Percentiles rank a stretch among this genome's conserved stretches.
phyloP scores from a whole-genome alignment of 768 basidiomycete species.

The Russula sp. region DNA sequence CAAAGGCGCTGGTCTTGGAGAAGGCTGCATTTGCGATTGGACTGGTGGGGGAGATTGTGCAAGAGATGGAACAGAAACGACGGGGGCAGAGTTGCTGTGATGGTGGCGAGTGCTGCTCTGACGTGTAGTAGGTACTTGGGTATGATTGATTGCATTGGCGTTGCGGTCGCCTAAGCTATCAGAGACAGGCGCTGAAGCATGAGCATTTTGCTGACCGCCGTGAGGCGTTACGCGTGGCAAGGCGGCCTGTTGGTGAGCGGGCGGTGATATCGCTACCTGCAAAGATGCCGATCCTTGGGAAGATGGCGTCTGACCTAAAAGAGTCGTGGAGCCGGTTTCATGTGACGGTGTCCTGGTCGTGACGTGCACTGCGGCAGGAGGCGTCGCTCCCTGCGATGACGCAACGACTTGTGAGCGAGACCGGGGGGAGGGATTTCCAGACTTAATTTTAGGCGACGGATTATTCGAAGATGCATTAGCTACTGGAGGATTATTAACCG shows the following conservation, averaged over 20 bases:
- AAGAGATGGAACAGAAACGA: constrained; percentile 16
- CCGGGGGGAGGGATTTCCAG: constrained; percentile 28
- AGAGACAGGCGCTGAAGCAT: background rate
- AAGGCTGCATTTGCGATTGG: constrained; percentile 26
- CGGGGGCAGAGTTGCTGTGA: constrained; percentile 23
- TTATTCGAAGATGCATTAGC: constrained; percentile 24
- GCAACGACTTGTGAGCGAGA: constrained; percentile 24
- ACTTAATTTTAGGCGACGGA: constrained; percentile 25
- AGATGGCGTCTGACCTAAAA: constrained; percentile 29
- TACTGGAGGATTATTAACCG: constrained; percentile 19
- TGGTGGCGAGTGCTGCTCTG: constrained; percentile 27
- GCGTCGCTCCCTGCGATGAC: constrained; percentile 18
- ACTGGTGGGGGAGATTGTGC: constrained; percentile 8
- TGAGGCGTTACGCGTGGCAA: constrained; percentile 3
- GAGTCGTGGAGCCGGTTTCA: constrained; percentile 31
- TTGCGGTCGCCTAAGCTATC: constrained; percentile 12
- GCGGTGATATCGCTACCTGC: constrained; percentile 19
- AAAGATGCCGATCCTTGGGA: constrained; percentile 27
- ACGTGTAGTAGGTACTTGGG: constrained; percentile 6
- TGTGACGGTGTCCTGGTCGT: constrained; percentile 29
- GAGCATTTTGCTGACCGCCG: constrained; percentile 12
- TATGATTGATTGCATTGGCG: background rate
- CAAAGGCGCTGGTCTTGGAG: constrained; percentile 10
- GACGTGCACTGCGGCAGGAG: constrained; percentile 16
- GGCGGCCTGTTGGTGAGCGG: constrained; percentile 18